Conservation (phyloP, 2,329 filamentous ascomycete genomes). For the Cytospora piceae region DNA sequence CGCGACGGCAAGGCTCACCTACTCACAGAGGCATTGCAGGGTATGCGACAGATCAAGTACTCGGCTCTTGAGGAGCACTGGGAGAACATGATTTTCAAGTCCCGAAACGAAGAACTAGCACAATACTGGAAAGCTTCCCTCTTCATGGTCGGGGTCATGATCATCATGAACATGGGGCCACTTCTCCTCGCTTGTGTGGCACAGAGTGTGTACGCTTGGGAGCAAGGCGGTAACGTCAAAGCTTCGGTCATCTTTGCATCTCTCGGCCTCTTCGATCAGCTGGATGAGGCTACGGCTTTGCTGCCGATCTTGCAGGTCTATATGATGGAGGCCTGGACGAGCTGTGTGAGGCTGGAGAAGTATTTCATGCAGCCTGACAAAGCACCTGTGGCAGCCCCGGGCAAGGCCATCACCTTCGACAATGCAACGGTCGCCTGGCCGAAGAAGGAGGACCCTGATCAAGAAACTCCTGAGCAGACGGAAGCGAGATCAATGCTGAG, state of each 20-base stretch:
- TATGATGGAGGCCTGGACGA: constrained; percentile 43
- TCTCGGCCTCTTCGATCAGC: constrained; percentile 42
- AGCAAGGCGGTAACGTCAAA: constrained; percentile 38
- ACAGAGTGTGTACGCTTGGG: constrained; percentile 40
- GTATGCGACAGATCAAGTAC: constrained; percentile 45
- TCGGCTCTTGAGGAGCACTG: constrained; percentile 43
- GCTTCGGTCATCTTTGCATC: constrained; percentile 44
- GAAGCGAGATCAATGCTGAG: constrained; percentile 40
- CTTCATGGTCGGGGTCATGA: constrained; percentile 38
- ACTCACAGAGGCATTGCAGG: constrained; percentile 42
- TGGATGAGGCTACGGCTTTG: constrained; percentile 40
- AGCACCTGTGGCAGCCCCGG: constrained; percentile 34
- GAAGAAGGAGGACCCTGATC: constrained; percentile 36
- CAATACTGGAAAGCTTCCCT: constrained; percentile 40
- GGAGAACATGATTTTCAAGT: constrained; percentile 41
- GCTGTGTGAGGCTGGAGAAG: constrained; percentile 41
- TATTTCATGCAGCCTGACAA: constrained; percentile 41
- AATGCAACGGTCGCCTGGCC: constrained; percentile 43
- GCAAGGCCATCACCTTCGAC: constrained; percentile 36
- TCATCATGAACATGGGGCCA: constrained; percentile 40
- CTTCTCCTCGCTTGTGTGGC: constrained; percentile 41
- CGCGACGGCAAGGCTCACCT: constrained; percentile 42
- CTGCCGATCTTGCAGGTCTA: constrained; percentile 41
- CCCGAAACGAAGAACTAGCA: constrained; percentile 41
- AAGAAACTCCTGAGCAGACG: constrained; percentile 29